Base-by-base conservation (phyloP, 768 basidiomycete genomes). In the Boletus sp. region DNA sequence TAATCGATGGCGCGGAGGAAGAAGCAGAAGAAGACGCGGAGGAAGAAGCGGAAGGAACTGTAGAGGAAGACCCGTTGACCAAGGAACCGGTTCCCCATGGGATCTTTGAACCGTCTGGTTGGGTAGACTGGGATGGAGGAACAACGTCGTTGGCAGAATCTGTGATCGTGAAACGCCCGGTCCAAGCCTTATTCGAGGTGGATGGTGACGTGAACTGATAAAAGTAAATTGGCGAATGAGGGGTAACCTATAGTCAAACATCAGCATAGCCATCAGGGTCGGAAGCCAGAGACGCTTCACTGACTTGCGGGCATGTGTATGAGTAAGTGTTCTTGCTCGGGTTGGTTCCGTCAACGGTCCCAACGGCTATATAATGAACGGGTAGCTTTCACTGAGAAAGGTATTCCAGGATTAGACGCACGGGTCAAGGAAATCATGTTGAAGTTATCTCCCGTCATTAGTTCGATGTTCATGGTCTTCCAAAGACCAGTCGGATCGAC, bases 371-470 rank as follows among this genome's bases (percentile, higher is more conserved):
- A 53, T 5, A 5, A 20, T 39, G 1, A 32, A 24, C 1, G 11
- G 28, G 4, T 33, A 45, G n/a, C 36, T 9, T 48, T 42, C 40
- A 15, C 41, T 10, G 37, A 39, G n/a, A 42, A 41, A 39, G 17
- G 1, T 14, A 45, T 48, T 14, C 35, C 49, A 15, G 47, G 24
- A 36, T 17, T 52, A 33, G 11, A 76, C 85, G 57, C 60, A 90
- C 89, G 83, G 12, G 84, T 82, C 55, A 92, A 60, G 62, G 78
- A 80, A 40, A 83, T 66, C 90, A 92, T 92, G 39, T 78, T 59
- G 50, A 79, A 71, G 74, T 94, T 92, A 66, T 79, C 67, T 5
- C 91, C 92, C 1, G 87, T 85, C 90, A 90, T 92, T 69, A 93
- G 81, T 68, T 90, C 76, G 55, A 94, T 89, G 59, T 78, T 73